Base-by-base conservation (phyloP, 1,284 basidiomycete species). In the Waitea zeae region DNA sequence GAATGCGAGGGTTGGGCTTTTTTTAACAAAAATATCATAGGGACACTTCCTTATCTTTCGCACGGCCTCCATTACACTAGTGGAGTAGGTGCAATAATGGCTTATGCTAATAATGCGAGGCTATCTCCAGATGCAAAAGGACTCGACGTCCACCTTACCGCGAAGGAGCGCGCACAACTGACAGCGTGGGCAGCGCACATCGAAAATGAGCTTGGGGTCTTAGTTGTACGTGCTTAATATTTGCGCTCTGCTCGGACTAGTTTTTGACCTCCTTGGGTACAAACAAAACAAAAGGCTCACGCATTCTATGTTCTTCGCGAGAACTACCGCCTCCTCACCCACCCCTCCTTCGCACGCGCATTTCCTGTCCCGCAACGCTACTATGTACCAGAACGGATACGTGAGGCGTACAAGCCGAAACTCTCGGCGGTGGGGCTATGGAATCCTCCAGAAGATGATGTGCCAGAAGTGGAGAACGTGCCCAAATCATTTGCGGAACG, bases 301-400 rank as follows among this genome's bases (percentile, higher is more conserved):
- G 61, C 61, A 40, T 55, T 79, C 26, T 84, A 70, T 46, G 67
- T 73, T 3, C 53, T 68, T 19, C 51, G 64, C 24, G 56, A 57
- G 26, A 86, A 86, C 43, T 84, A 76, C 62, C 53, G 48, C 41
- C 54, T 55, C 7, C 44, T 77, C 34, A 76, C 65, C 2, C 61
- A 62, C 33, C 64, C 63, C 2, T 51, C 61, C 0, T 53, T 83
- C 19, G 66, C 62, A 1, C 60, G 64, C 11, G 51, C 71, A 41
- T 67, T 80, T 37, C 62, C 70, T 12, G 39, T 76, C 2, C 81
- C 79, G 1, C 75, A 78, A 42, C 62, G 68, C 4, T 83, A 81
- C 47, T 86, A 76, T 44, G 64, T 81, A 2, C 74, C 80, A 0
- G 47, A 50, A 5, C 65, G 79, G 12, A 62, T 84, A 30, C 65